Evolutionary conservation across 768 basidiomycete species (phyloP).

Genomic region (Mycena metata): DNA sequence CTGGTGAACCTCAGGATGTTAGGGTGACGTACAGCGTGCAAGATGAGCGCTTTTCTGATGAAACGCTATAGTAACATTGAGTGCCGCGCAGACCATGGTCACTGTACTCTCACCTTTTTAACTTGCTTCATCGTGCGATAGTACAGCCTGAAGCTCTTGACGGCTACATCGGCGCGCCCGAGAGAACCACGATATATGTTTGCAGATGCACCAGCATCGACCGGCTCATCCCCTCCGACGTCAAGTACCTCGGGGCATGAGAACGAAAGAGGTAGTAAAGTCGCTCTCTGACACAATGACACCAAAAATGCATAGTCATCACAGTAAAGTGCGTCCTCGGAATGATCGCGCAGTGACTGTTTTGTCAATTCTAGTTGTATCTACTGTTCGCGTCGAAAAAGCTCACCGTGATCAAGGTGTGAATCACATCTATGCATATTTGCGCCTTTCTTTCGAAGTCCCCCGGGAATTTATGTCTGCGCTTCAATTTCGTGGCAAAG

Average conservation of each 20-base stretch:
- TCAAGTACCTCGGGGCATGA: background rate
- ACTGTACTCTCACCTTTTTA: slow-evolving; percentile 5
- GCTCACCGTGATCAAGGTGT: slow-evolving; percentile 17
- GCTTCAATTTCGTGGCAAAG: slow-evolving; percentile 8
- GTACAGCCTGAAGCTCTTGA: slow-evolving; percentile 39
- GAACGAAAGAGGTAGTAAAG: slow-evolving; percentile 1
- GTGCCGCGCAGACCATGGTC: background rate
- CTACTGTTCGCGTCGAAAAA: too few relatives aligned
- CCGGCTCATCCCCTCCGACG: background rate
- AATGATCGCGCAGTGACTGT: slow-evolving; percentile 15
- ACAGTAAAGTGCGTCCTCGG: background rate
- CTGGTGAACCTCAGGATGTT: slow-evolving; percentile 42
- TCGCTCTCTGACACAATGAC: slow-evolving; percentile 10
- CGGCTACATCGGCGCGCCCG: slow-evolving; percentile 29
- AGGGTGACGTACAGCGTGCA: slow-evolving; percentile 38
- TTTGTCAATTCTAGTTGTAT: background rate
- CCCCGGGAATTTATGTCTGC: background rate
- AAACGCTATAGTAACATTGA: slow-evolving; percentile 28
- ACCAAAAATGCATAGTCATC: slow-evolving; percentile 14
- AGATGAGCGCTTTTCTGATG: slow-evolving; percentile 39
- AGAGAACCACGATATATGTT: slow-evolving; percentile 37
- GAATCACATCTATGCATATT: slow-evolving; percentile 20
- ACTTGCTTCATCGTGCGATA: background rate
- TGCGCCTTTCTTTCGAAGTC: background rate
- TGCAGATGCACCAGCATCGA: slow-evolving; percentile 36